Conservation (phyloP, 129 eudicot genomes). For the Tanacetum coccineum region DNA sequence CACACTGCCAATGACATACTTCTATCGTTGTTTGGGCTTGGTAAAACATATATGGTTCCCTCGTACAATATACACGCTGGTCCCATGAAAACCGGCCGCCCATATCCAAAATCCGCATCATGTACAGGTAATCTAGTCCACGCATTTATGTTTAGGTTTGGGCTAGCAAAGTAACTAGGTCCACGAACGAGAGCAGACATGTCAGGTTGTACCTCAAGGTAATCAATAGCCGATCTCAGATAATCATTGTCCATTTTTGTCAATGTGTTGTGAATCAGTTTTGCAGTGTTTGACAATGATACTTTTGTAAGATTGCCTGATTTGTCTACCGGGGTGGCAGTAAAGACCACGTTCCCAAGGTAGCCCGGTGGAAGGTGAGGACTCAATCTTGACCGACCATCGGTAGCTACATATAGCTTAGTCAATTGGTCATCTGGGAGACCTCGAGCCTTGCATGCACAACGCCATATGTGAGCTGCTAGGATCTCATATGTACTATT, state of each 20-base stretch:
- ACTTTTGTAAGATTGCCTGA: slow-evolving; percentile 41
- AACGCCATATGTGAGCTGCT: slow-evolving; percentile 66
- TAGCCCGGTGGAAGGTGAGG: slow-evolving; percentile 61
- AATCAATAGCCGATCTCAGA: slow-evolving; percentile 58
- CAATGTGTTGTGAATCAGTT: slow-evolving; percentile 41
- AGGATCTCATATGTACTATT: slow-evolving; percentile 52
- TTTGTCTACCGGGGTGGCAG: slow-evolving; percentile 40
- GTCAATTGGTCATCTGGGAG: slow-evolving; percentile 46
- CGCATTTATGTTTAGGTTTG: slow-evolving; percentile 54
- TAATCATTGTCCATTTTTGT: slow-evolving; percentile 51
- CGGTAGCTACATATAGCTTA: slow-evolving; percentile 52
- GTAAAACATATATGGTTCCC: slow-evolving; percentile 47
- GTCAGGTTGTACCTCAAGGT: slow-evolving; percentile 46
- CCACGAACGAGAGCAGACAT: slow-evolving; percentile 46
- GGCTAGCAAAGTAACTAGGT: slow-evolving; percentile 50
- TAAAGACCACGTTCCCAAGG: slow-evolving; percentile 64
- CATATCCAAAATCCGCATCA: slow-evolving; percentile 79
- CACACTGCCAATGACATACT: slow-evolving; percentile 47
- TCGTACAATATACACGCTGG: slow-evolving; percentile 51
- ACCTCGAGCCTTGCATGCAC: slow-evolving; percentile 63
- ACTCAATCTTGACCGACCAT: slow-evolving; percentile 52
- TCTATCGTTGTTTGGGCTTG: slow-evolving; percentile 46
- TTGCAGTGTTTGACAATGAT: slow-evolving; percentile 42
- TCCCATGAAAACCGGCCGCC: slow-evolving; percentile 55
- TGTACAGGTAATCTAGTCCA: slow-evolving; percentile 60